phyloP scores from a whole-genome alignment of 2,329 filamentous ascomycete species.

The Pestalotiopsis sp. region DNA sequence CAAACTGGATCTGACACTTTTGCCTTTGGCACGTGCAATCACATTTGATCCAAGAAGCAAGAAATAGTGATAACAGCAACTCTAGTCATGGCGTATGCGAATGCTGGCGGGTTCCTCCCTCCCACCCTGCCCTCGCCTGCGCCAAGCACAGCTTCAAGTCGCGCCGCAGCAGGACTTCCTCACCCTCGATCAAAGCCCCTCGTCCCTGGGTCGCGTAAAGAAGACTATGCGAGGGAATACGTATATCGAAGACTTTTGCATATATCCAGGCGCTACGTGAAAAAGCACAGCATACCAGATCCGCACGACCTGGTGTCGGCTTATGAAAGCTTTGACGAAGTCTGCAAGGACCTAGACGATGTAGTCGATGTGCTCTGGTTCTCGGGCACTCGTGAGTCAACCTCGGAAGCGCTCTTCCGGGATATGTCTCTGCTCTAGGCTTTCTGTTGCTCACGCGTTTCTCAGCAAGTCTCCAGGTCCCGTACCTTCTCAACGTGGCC shows the following conservation, averaged over 20 bases:
- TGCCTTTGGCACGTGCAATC: not conserved
- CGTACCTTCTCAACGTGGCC: conserved; percentile 80
- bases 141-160: conserved; percentile 50
- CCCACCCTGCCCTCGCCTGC: conserved; percentile 56
- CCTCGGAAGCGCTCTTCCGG: not conserved
- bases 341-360: conserved; percentile 73
- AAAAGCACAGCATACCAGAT: conserved; percentile 54
- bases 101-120: conserved; percentile 55
- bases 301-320: conserved; percentile 51
- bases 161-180: conserved; percentile 46
- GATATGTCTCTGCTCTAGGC: not conserved
- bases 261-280: conserved; percentile 61
- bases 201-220: conserved; percentile 59
- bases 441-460: conserved; percentile 7
- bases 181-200: conserved; percentile 57
- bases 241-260: conserved; percentile 55
- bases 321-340: conserved; percentile 66
- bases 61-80: not conserved
- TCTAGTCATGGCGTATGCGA: conserved; percentile 10
- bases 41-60: not conserved
- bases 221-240: conserved; percentile 61
- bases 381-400: conserved; percentile 76
- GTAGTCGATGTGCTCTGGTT: conserved; percentile 84
- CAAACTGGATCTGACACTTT: not conserved
- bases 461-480: conserved; percentile 76